Percentiles rank a stretch among this genome's conserved stretches.
Conservation (phyloP, 2,329 filamentous ascomycete species). For the Penicillium digitatum region DNA sequence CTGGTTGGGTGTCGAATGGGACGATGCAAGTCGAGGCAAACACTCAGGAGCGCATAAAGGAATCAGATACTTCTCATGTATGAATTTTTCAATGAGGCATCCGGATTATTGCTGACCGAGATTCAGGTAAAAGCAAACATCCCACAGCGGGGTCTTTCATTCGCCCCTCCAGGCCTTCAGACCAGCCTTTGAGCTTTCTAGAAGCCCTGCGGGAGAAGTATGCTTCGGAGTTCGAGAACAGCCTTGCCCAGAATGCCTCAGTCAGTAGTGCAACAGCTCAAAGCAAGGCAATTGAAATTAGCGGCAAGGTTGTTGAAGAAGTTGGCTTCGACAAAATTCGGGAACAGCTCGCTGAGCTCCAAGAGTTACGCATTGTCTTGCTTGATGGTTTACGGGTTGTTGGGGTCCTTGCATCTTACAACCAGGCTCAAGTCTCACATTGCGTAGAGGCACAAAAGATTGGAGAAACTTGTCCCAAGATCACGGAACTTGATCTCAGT, state of each 20-base stretch:
- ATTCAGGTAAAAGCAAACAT: conserved; percentile 56
- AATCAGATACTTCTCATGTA: conserved; percentile 78
- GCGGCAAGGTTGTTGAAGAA: conserved; percentile 83
- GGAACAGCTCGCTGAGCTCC: conserved; percentile 68
- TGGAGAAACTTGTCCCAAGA: conserved; percentile 52
- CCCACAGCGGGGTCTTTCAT: conserved; percentile 81
- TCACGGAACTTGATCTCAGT: conserved; percentile 75
- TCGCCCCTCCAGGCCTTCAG: conserved; percentile 67
- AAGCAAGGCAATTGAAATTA: conserved; percentile 62
- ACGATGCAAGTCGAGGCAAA: conserved; percentile 79
- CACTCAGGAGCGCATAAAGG: conserved; percentile 82
- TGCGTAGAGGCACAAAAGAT: conserved; percentile 48
- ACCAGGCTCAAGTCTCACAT: conserved; percentile 13
- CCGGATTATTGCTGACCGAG: conserved; percentile 14
- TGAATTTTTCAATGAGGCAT: background rate
- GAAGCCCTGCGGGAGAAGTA: conserved; percentile 82
- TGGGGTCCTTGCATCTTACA: conserved; percentile 30
- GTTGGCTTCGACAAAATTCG: conserved; percentile 93
- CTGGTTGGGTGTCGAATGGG: conserved; percentile 97
- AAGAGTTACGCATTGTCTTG: conserved; percentile 74
- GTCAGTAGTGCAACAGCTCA: conserved; percentile 17
- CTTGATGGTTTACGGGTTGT: conserved; percentile 70
- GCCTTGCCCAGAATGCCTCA: conserved; percentile 16
- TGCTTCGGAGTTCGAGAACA: conserved; percentile 54
- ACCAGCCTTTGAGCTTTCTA: conserved; percentile 68